Percentiles rank a stretch among this genome's conserved stretches.
phyloP scores from a whole-genome alignment of 2,329 filamentous ascomycete species.

The Aspergillus aculeatinus region DNA sequence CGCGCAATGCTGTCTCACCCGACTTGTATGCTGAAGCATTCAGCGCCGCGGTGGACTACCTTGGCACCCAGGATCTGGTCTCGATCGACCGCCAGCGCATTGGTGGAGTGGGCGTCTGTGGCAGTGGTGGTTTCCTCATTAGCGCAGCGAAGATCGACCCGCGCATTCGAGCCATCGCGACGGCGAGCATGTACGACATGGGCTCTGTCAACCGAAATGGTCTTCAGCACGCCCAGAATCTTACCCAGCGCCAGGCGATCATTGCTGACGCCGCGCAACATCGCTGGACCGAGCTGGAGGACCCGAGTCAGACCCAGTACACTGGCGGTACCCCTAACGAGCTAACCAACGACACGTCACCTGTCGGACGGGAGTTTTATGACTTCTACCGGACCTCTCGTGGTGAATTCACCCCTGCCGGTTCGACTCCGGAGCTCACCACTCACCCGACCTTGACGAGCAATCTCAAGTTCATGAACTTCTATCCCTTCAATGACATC shows the following conservation, averaged over 20 bases:
- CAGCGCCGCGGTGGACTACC: constrained; percentile 28
- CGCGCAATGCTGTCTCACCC: constrained; percentile 24
- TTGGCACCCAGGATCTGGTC: constrained; percentile 16
- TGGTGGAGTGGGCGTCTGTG: constrained; percentile 30
- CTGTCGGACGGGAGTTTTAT: constrained; percentile 30
- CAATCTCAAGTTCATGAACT: constrained; percentile 31
- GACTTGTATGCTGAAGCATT: constrained; percentile 27
- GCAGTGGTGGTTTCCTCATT: constrained; percentile 27
- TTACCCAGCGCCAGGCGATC: constrained; percentile 15
- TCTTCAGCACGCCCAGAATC: constrained; percentile 11
- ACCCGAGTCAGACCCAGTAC: constrained; percentile 12
- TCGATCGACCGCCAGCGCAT: constrained; percentile 27
- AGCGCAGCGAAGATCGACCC: constrained; percentile 37
- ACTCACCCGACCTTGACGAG: constrained; percentile 33
- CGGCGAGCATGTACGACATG: constrained; percentile 18
- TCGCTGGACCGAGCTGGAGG: constrained; percentile 22
- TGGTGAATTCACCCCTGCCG: constrained; percentile 26
- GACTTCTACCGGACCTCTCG: constrained; percentile 36
- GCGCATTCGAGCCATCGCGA: constrained; percentile 21
- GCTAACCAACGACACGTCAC: constrained; percentile 20
- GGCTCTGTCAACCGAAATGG: constrained; percentile 14
- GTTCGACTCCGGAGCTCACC: constrained; percentile 23
- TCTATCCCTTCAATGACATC: constrained; percentile 13
- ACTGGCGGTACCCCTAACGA: constrained; percentile 21
- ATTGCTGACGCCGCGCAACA: constrained; percentile 18